Evolutionary conservation across 2,329 filamentous ascomycete species (phyloP), one percentile per base, ranked within the genome.

Genomic region (Berkeleyomyces basicola): DNA sequence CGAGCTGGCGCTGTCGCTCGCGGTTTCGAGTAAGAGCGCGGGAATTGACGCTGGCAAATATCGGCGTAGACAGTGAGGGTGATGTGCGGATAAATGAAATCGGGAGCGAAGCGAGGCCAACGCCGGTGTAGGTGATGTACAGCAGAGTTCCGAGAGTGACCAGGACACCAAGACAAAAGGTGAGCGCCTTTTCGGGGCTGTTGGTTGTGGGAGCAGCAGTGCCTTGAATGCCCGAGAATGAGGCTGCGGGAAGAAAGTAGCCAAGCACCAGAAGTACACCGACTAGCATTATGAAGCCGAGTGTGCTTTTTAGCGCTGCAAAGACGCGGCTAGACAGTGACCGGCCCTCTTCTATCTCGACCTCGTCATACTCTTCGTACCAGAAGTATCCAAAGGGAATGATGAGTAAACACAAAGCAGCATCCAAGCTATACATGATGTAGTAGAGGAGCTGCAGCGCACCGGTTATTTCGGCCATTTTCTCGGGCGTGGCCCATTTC

Each of bases 371-470:
- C 73, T 97, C 93, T 72, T 99, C 93, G 70, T 95, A 93, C 84
- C 87, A 96, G 72, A 99, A 99, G 76, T 99, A 99, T 58, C 91
- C 87, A 71, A 99, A 99, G 0, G 93, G 93, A 23, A 97, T 87
- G 53, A 96, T 82, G 16, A 97, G 72, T 55, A 99, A 78, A 70
- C 93, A 99, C 9, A 99, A 82, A 4, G 96, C 72, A 0, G 90
- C 88, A 72, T 99, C 93, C 67, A 96, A 77, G 68, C 88, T 93
- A 76, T 97, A 99, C 0, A 99, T 80, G 0, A 84, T 80, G 74
- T 97, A 97, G 76, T 99, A 99, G 63, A 96, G 87, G 64, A 95
- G 81, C 72, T 88, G 88, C 67, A 99, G 79, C 0, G 88, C 90
- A 66, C 83, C 79, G 14, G 92, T 78, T 62, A 97, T 95, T 66